phyloP scores from a whole-genome alignment of 148 eudicot genomes.

The Rhododendron mucronatum region DNA sequence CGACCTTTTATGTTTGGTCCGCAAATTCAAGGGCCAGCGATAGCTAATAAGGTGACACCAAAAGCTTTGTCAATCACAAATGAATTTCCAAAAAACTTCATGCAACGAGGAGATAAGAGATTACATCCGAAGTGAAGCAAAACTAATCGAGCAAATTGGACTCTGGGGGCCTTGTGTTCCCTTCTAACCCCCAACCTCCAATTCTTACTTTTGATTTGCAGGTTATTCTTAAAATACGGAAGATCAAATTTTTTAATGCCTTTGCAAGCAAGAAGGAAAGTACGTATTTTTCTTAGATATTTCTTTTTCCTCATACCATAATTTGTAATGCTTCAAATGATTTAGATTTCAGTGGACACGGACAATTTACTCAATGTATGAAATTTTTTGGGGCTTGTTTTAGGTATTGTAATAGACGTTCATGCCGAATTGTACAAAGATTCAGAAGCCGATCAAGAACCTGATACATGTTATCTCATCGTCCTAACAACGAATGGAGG shows the following conservation, averaged over 20 bases:
- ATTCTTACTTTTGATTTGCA: constrained; percentile 21
- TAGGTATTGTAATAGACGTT: constrained; percentile 58
- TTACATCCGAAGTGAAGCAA: not conserved
- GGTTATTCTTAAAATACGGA: constrained; percentile 70
- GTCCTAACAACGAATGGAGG: constrained; percentile 69
- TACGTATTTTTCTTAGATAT: constrained; percentile 27
- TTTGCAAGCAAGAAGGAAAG: constrained; percentile 71
- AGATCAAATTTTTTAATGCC: constrained; percentile 53
- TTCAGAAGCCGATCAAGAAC: constrained; percentile 39
- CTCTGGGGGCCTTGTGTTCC: not conserved
- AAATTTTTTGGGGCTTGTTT: not conserved
- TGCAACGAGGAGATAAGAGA: not conserved
- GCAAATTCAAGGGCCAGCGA: not conserved
- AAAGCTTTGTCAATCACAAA: not conserved
- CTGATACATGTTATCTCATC: constrained; percentile 69
- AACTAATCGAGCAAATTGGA: not conserved
- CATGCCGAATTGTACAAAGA: constrained; percentile 76
- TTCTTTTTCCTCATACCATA: not conserved
- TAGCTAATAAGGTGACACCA: not conserved
- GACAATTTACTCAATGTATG: not conserved
- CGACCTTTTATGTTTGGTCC: not conserved
- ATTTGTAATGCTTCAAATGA: not conserved
- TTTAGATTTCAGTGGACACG: not conserved
- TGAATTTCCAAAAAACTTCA: not conserved
- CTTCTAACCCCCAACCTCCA: not conserved